These are phyloP conservation scores for Albugo candida DNA, from an alignment of 352 stramenopile genomes.

Conservation along the genomic window DNA sequence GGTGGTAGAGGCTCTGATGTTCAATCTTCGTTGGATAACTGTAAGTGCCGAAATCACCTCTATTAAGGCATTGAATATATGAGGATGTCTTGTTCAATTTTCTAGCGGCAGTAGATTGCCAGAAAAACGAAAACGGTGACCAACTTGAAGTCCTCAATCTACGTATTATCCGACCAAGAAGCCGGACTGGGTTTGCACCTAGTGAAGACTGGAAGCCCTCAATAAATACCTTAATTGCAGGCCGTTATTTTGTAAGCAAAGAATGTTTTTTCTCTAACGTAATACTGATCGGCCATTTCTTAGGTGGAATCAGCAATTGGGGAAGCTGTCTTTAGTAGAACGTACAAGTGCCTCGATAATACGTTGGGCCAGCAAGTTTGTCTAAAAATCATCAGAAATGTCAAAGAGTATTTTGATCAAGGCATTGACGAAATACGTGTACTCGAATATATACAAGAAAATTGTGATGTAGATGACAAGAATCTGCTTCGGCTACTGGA, in stretches of 20 bases:
- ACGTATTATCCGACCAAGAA: constrained; percentile 51
- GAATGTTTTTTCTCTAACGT: background rate
- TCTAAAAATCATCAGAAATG: constrained; percentile 99
- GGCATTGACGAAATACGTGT: constrained; percentile 65
- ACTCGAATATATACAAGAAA: constrained; percentile 40
- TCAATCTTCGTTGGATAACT: constrained; percentile 31
- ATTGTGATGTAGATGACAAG: constrained; percentile 78
- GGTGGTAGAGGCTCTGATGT: constrained; percentile 19
- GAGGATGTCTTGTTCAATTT: background rate
- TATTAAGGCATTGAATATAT: no score
- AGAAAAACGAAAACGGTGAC: constrained; percentile 19
- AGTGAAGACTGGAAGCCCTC: constrained; percentile 55
- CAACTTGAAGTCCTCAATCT: constrained; percentile 57
- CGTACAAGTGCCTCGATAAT: constrained; percentile 56
- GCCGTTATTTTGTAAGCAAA: constrained; percentile 32
- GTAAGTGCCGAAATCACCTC: background rate
- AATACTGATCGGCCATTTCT: background rate
- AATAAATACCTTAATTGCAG: constrained; percentile 27
- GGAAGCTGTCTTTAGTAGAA: constrained; percentile 67
- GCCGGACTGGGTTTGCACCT: constrained; percentile 63
- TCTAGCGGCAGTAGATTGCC: background rate
- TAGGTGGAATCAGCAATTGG: constrained; percentile 54
- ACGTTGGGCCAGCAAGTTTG: constrained; percentile 75
- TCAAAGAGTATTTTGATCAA: constrained; percentile 99
- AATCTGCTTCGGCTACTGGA: constrained; percentile 82